Base-by-base conservation (phyloP, 805 yeast genomes). In the Teunomyces kruisii region DNA sequence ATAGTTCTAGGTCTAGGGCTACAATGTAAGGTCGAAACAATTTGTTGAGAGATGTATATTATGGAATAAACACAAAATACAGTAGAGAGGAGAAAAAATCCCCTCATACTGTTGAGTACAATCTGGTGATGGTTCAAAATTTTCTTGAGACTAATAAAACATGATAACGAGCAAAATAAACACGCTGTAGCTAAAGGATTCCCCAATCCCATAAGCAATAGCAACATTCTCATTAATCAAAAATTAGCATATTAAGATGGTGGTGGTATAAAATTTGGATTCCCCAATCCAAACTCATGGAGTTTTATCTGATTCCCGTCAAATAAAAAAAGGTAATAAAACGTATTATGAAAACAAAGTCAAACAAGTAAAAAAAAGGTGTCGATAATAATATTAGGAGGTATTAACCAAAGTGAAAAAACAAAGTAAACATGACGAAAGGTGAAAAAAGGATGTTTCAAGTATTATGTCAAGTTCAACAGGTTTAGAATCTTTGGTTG, bases 401-500 rank as follows among this genome's bases (percentile, higher is more conserved):
- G 32, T 10, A 19, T 16, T 16, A 38, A 40, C 32, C 31, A 39
- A 39, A 16, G 31, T 28, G 22, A 26, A 26, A 26, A 26, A 28
- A 27, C 19, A 26, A 16, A 26, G 33, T 24, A 29, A 39, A 39
- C 41, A 39, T 39, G 31, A 39, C 27, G 41, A 39, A 39, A 9
- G 22, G n/a, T 13, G 38, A 35, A 13, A 35, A 35, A 35, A 35
- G 22, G 28, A n/a, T 28, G 19, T 29, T 19, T 30, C 26, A 24
- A 17, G 6, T 19, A 19, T 19, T 19, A 6, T 19, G 22, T 28
- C 14, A 32, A 14, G 29, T 28, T 16, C 39, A 32, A 15, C 8
- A 7, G 12, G 42, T 44, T 66, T 65, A 68, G 50, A 67, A 68
- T 65, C 72, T 68, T 57, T 66, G 68, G 61, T 64, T 58, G 47